phyloP scores from a whole-genome alignment of 331 rosid species.

The Malus hybrid region DNA sequence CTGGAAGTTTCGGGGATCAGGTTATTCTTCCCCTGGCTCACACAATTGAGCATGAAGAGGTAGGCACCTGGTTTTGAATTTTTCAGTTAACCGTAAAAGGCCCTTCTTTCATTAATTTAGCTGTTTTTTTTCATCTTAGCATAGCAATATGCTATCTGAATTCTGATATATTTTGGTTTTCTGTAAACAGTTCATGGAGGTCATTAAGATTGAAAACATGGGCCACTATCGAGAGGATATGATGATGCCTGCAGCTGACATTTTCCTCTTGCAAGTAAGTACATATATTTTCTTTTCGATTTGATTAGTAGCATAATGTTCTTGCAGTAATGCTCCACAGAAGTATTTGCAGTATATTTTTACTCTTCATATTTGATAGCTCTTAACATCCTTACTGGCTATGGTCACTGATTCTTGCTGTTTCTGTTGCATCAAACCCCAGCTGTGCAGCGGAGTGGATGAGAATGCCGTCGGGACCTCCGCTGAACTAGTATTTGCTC shows the following conservation, averaged over 20 bases:
- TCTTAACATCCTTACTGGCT: neutral
- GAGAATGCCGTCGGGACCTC: constrained; percentile 78
- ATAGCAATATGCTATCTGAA: neutral
- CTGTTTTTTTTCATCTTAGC: neutral
- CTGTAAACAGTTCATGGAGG: constrained; percentile 73
- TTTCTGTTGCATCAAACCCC: constrained; percentile 23
- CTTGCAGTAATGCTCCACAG: neutral
- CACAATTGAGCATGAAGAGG: constrained; percentile 97
- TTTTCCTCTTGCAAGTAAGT: constrained; percentile 89
- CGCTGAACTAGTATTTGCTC: constrained; percentile 95
- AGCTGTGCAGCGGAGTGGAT: constrained; percentile 95
- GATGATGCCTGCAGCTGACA: constrained; percentile 62
- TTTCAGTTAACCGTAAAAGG: neutral
- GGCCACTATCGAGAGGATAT: constrained; percentile 78
- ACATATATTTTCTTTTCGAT: neutral
- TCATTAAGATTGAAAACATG: constrained; percentile 80
- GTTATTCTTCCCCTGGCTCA: constrained; percentile 96
- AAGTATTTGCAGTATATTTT: too few relatives aligned
- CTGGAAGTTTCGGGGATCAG: constrained; percentile 87
- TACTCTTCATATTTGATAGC: too few relatives aligned
- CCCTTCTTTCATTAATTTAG: neutral
- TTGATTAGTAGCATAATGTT: neutral
- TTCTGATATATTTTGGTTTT: constrained; percentile 11
- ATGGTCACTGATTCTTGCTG: constrained; percentile 4
- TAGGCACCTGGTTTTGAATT: constrained; percentile 22